A percentile compares a stretch with the other conserved stretches of the same genome.
These are phyloP conservation scores for Colletotrichum plurivorum DNA, from an alignment of 2,329 filamentous ascomycete genomes.

Conservation along the genomic window DNA sequence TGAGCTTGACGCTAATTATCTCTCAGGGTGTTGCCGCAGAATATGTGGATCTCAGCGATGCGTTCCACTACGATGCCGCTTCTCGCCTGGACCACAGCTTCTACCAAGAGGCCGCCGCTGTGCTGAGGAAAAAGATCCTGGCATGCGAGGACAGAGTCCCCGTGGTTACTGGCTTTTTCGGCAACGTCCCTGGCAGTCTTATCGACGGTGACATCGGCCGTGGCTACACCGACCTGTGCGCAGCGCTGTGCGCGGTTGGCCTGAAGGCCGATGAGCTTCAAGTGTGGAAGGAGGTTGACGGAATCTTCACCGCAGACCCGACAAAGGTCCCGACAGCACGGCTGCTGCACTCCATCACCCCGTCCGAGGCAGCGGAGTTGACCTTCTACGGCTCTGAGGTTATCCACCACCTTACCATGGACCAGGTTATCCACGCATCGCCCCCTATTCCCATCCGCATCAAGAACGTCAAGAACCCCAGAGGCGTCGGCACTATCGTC, in stretches of 20 bases:
- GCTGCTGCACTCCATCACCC: constrained; percentile 89
- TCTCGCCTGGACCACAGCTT: constrained; percentile 76
- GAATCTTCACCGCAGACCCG: constrained; percentile 88
- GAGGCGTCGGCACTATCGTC: constrained; percentile 83
- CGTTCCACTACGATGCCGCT: constrained; percentile 77
- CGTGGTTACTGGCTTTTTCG: constrained; percentile 94
- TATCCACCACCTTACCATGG: constrained; percentile 99
- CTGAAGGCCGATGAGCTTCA: constrained; percentile 90
- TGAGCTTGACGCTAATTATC: constrained; percentile 45
- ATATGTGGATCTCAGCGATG: constrained; percentile 90
- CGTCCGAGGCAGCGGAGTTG: constrained; percentile 93
- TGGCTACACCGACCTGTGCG: constrained; percentile 97
- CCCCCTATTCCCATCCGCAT: constrained; percentile 88
- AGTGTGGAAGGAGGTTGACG: constrained; percentile 99
- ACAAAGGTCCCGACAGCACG: constrained; percentile 94
- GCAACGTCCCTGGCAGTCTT: constrained; percentile 90
- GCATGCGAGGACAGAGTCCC: constrained; percentile 79
- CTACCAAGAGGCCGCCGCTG: constrained; percentile 74
- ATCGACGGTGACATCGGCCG: constrained; percentile 91
- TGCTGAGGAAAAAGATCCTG: constrained; percentile 74
- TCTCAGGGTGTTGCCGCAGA: constrained; percentile 81
- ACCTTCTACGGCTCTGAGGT: constrained; percentile 97
- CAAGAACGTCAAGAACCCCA: constrained; percentile 92
- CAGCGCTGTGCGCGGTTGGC: constrained; percentile 90
- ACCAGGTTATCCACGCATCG: constrained; percentile 88